Evolutionary conservation across 2,329 filamentous ascomycete genomes (phyloP), one percentile per base, ranked within the genome.

Genomic region (Taxawa tesnikishii): DNA sequence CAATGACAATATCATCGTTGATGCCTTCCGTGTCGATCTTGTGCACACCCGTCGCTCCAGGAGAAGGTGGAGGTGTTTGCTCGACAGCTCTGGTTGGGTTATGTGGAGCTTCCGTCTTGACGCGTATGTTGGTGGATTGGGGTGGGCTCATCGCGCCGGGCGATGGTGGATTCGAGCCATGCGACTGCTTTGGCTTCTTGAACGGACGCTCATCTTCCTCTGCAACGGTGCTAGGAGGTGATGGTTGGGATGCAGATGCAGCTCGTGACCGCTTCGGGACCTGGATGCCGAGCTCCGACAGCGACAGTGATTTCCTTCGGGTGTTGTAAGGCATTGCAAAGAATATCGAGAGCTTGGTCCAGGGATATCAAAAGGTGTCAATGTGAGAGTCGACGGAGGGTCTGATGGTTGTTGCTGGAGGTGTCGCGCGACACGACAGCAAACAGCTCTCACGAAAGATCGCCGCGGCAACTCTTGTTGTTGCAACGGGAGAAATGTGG

Each of bases 1-100:
- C 84, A 52, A 92, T 79, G 31, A 98, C 88, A 46, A 98, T 93
- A 50, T 94, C 85, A 56, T 98, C 90, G 52, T 87, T 84, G 58
- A 96, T 87, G 24, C 75, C 74, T 43, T 85, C 78, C 31, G 84
- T 71, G 54, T 92, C 81, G 50, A 90, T 72, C 51, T 77, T 79
- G 39, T 41, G 41, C 29, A 36, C 41, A 49, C 54, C 56, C 21
- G 59, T 62, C 29, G 68, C 63, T 37, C 65, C 65, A 26, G 82
- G 82, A 36, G 83, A 87, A 1, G 79, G 80, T 36, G 82, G 82
- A 42, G 85, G 85, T 33, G 85, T 94, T 53, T 83, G 68, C 48
- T 84, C 75, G 51, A 71, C 53, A 24, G 54, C 50, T 9, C 53
- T 50, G 28, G 50, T 51, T 16, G 53, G 63, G 45, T 63, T 67